Evolutionary conservation across 768 basidiomycete genomes (phyloP), one percentile per base, ranked within the genome.

Genomic region (Boletus huronensis): DNA sequence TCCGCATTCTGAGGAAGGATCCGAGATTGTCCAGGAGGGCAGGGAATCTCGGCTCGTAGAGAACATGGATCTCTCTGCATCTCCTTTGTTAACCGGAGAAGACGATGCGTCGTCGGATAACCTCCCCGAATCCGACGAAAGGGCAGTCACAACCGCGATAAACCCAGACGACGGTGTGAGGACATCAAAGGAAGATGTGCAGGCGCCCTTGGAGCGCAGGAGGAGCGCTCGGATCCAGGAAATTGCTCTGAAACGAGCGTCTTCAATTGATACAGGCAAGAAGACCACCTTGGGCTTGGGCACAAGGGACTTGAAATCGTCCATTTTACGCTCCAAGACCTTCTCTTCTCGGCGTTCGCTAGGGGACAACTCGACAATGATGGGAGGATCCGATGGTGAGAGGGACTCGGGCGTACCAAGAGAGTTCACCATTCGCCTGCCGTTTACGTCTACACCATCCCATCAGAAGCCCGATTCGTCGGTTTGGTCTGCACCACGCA

Each of bases 1-100:
- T 44, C 35, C 16, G 11, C n/a, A 46, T 32, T 39, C 42, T 1
- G 46, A 43, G 14, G 52, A 26, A 40, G 52, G 6, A 21, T 5
- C 41, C 16, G 5, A 21, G 4, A n/a, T 35, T 23, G 47, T 53
- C 38, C 57, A 39, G 29, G 58, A 41, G 3, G 40, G 11, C 7
- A 42, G 41, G 35, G 52, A 41, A 26, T 69, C 68, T 23, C 59
- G 58, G 17, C 54, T 69, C 35, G 11, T 69, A 25, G 68, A 69
- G 55, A 50, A 68, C 17, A 59, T 69, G 50, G 60, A 69, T 23
- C 1, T 65, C 8, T 69, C 69, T 2, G 67, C 54, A 5, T 69
- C 69, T 4, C 57, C 60, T 26, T 47, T 70, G 19, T 43, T 70
- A 5, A 41, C 38, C 1, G 46, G 23, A 19, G 55, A 58, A n/a